phyloP scores from a whole-genome alignment of 2,329 filamentous ascomycete species.

The Seiridium unicorne region DNA sequence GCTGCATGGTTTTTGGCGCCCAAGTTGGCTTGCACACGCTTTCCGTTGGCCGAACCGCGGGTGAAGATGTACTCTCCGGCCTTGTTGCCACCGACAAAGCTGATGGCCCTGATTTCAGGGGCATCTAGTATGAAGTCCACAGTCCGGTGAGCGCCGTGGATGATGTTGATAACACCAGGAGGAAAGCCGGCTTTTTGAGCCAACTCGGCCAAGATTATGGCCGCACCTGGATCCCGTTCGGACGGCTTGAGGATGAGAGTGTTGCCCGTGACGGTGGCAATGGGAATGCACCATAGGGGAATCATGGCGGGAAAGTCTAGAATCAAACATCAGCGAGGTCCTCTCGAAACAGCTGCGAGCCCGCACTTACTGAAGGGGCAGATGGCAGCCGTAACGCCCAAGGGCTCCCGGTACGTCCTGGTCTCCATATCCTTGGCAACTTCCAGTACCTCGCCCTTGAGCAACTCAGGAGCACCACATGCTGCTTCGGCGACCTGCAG shows the following conservation, averaged over 20 bases:
- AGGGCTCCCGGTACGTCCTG: slow-evolving; percentile 74
- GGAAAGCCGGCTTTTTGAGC: slow-evolving; percentile 80
- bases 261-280: slow-evolving; percentile 81
- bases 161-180: slow-evolving; percentile 76
- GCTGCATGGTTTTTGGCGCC: slow-evolving; percentile 88
- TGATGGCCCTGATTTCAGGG: slow-evolving; percentile 81
- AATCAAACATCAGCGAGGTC: slow-evolving; percentile 10
- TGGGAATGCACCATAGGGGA: slow-evolving; percentile 85
- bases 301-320: slow-evolving; percentile 90
- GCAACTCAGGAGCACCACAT: slow-evolving; percentile 75
- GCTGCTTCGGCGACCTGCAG: slow-evolving; percentile 84
- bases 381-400: slow-evolving; percentile 80
- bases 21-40: slow-evolving; percentile 84
- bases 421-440: slow-evolving; percentile 92
- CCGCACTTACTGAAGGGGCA: slow-evolving; percentile 75
- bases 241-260: slow-evolving; percentile 84
- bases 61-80: slow-evolving; percentile 84
- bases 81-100: slow-evolving; percentile 85
- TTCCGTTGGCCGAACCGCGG: slow-evolving; percentile 78
- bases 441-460: slow-evolving; percentile 81
- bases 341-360: background rate
- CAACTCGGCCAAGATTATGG: slow-evolving; percentile 82
- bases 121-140: slow-evolving; percentile 87
- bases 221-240: slow-evolving; percentile 79
- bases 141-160: slow-evolving; percentile 77